A percentile compares a stretch with the other conserved stretches of the same genome.
These are phyloP conservation scores for Leishmania major DNA, from an alignment of 208 protist genomes.

Conservation along the genomic window DNA sequence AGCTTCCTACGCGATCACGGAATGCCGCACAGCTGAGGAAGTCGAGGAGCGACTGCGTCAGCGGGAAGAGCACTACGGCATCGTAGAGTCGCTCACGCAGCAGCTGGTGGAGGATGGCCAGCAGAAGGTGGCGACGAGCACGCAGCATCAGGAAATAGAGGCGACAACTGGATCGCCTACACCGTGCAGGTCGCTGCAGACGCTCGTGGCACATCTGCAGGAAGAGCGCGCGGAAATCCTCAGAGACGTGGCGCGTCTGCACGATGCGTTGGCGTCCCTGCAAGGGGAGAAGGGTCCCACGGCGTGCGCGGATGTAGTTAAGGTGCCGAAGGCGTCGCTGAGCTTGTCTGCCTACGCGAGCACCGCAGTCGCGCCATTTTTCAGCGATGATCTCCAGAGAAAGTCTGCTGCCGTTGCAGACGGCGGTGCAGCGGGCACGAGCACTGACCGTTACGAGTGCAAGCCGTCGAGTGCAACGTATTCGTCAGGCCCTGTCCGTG, in stretches of 20 bases:
- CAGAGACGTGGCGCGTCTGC: constrained; percentile 18
- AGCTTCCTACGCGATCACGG: constrained; percentile 48
- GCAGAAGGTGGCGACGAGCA: background rate
- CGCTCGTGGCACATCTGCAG: constrained; percentile 13
- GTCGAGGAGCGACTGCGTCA: constrained; percentile 36
- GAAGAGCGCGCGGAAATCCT: constrained; percentile 23
- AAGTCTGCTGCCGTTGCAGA: background rate
- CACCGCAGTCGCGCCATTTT: background rate
- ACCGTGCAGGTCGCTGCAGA: constrained; percentile 19
- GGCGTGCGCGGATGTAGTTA: background rate
- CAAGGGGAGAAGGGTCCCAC: background rate
- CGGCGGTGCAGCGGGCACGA: background rate
- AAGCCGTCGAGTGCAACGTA: too few relatives aligned
- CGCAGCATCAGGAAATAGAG: background rate
- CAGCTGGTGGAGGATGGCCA: constrained; percentile 29
- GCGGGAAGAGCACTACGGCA: constrained; percentile 46
- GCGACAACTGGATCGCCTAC: background rate
- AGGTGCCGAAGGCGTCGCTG: background rate
- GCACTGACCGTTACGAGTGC: background rate
- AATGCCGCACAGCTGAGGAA: constrained; percentile 34
- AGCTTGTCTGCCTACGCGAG: background rate
- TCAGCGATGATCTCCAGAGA: background rate
- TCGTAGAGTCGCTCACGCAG: constrained; percentile 53
- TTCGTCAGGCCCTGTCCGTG: background rate
- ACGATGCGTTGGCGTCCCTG: constrained; percentile 4